Evolutionary conservation across 176 grass and related monocot species (phyloP), one percentile per base, ranked within the genome.

Genomic region (Panicum miliaceum): DNA sequence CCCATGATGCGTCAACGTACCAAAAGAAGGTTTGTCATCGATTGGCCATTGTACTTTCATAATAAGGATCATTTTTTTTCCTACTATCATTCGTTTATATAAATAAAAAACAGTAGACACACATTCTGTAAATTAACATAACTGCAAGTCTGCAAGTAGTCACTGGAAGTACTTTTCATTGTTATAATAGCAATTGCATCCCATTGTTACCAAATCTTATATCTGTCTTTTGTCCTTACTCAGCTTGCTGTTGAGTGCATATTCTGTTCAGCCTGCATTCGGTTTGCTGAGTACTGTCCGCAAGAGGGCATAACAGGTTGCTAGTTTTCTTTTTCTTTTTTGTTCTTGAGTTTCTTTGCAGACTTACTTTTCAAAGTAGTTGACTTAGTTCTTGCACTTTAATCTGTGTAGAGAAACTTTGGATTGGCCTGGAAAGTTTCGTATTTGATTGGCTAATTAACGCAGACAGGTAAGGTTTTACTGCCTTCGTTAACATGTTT

Each of bases 371-470:
- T 65, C n/a, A 12, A 72, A 78, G 25, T 75, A 23, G 40, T 62
- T 65, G 64, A 60, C 77, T 90, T 70, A 86, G 65, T 71, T 74
- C 50, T n/a, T 87, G 22, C 37, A 64, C 26, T 51, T 85, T 90
- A 64, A 68, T 82, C 81, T 86, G 12, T 87, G 6, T 80, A 99
- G 96, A 99, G 89, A 99, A 90, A 84, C 86, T 96, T 71, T 99
- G 96, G 96, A 83, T 73, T 82, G 96, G 93, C 69, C 85, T 99
- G 79, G 96, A 99, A 83, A 86, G 73, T 91, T 99, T 99, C 16
- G 93, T 95, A 75, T 99, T 96, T 76, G 96, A 98, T 78, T 98
- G 96, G 96, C 82, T 98, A 86, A 98, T 98, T 75, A 98, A 98
- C 67, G 96, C 93, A 65, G 96, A 98, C 84, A 98, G 93, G 96